Evolutionary conservation across 2,329 filamentous ascomycete genomes (phyloP).

Genomic region (Aspergillus tubingensis): DNA sequence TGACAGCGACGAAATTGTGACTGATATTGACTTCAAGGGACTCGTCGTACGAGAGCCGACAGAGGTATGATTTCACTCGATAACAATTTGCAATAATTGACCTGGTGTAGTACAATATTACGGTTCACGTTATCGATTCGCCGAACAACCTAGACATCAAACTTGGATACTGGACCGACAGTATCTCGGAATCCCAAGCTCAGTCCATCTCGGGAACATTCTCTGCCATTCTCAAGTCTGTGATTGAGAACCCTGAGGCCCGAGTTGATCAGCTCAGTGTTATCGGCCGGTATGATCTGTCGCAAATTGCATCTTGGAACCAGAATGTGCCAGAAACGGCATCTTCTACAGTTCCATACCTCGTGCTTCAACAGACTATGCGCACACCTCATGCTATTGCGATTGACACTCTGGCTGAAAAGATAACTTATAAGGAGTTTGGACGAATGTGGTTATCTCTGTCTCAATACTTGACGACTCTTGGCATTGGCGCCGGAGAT

Average conservation of each 20-base stretch:
- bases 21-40: background rate
- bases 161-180: background rate
- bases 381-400: background rate
- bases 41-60: background rate
- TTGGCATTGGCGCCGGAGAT: conserved; percentile 31
- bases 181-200: background rate
- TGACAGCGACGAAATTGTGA: background rate
- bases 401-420: background rate
- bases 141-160: background rate
- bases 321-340: background rate
- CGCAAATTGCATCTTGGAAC: background rate
- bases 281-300: background rate
- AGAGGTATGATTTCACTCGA: background rate
- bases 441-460: background rate
- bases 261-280: background rate
- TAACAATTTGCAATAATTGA: background rate
- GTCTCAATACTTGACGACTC: conserved; percentile 11
- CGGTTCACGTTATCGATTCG: background rate
- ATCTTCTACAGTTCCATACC: background rate
- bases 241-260: background rate
- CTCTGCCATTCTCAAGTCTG: background rate
- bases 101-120: background rate
- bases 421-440: background rate
- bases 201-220: background rate
- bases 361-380: background rate